A percentile compares a stretch with the other conserved stretches of the same genome.
phyloP scores from a whole-genome alignment of 306 rosid genomes.

The Pyrus bretschneideri region DNA sequence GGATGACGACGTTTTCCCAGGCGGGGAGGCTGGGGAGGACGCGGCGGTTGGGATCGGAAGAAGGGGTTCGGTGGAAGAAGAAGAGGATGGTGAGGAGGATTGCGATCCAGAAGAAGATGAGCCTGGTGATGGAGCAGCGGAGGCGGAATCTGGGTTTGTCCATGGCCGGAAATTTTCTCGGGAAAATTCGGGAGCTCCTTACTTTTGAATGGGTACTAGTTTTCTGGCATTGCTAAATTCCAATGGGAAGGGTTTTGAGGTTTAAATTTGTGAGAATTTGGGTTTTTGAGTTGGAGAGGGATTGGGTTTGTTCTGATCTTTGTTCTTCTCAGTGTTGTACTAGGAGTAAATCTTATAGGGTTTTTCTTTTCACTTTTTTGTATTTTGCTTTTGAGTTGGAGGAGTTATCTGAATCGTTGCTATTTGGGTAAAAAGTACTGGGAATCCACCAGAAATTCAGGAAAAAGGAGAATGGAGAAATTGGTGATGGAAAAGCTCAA shows the following conservation, averaged over 20 bases:
- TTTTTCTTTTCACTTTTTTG: background rate
- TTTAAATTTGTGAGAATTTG: background rate
- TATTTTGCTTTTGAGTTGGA: background rate
- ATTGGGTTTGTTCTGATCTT: background rate
- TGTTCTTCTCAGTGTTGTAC: background rate
- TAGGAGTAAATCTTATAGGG: background rate
- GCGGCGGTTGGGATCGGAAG: conserved; percentile 11
- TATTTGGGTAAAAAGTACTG: background rate
- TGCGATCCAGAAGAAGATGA: conserved; percentile 11
- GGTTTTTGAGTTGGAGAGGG: background rate
- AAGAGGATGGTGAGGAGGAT: conserved; percentile 3
- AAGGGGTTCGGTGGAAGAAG: conserved; percentile 10
- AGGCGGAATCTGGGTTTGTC: conserved; percentile 9
- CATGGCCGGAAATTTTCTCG: background rate
- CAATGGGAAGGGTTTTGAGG: background rate
- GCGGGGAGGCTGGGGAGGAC: conserved; percentile 14
- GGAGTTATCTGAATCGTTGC: background rate
- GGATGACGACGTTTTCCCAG: conserved; percentile 17
- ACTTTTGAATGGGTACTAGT: background rate
- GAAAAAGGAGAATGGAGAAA: background rate
- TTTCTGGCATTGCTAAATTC: background rate
- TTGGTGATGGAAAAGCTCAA: background rate
- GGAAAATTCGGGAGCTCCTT: background rate
- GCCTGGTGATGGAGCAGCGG: conserved; percentile 17
- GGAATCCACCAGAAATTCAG: too few species aligned